Base-by-base conservation (phyloP, 768 basidiomycete genomes). In the Phaeolepiota aurea region DNA sequence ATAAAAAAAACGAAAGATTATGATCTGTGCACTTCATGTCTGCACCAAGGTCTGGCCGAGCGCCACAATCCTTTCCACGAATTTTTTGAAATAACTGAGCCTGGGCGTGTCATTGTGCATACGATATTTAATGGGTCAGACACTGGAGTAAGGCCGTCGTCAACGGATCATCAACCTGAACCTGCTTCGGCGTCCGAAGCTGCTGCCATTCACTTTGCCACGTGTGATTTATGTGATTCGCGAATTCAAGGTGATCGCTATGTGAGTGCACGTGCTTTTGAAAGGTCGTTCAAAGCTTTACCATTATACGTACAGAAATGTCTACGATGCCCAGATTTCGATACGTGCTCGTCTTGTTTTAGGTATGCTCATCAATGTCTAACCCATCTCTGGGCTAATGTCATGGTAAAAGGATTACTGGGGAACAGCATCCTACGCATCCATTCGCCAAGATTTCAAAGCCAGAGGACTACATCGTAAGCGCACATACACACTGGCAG, bases 241-340 rank as follows among this genome's bases (percentile, higher is more conserved):
- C 57, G 65, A 2, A 85, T 93, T 48, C 48, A 58, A 19, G 90
- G 89, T 2, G 64, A 68, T 33, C 77, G 90, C 33, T 91, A 76
- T 64, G 85, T 89, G 53, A 61, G 84, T 42, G 40, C 39, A 25
- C 32, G 28, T 38, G 9, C 48, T 13, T 39, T 37, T 20, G 44
- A 19, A 3, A 20, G 28, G 30, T 33, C 37, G n/a, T n/a, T n/a
- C n/a, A n/a, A n/a, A n/a, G n/a, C n/a, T n/a, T n/a, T n/a, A n/a
- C n/a, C n/a, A n/a, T n/a, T n/a, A n/a, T n/a, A n/a, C n/a, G n/a
- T n/a, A 3, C 36, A 87, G 84, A 89, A 88, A 81, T 89, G 87
- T 51, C 43, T 79, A 5, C 55, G 64, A 42, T 91, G 87, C 59
- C 87, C 87, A n/a, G 87, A 92, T 53, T 92, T 79, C 48, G 88